These are phyloP conservation scores for Volutella citrinella DNA, from an alignment of 2,329 filamentous ascomycete genomes.

Conservation along the genomic window DNA sequence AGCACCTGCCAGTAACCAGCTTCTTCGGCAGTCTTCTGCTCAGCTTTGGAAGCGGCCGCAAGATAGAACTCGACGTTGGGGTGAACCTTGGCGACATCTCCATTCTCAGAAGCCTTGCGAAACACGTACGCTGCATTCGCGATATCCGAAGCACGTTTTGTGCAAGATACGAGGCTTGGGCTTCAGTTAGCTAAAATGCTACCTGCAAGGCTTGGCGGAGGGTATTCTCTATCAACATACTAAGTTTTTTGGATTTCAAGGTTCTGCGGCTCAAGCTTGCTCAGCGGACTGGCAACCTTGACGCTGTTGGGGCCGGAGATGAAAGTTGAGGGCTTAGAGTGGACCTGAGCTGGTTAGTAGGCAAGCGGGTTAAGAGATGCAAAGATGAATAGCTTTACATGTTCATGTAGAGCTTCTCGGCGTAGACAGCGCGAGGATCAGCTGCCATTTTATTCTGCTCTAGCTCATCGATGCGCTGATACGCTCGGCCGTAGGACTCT, in stretches of 20 bases:
- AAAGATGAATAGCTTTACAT: too few species aligned
- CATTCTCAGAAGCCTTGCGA: conserved; percentile 66
- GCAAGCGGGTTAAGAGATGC: too few species aligned
- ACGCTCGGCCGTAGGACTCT: conserved; percentile 47
- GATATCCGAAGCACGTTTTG: conserved; percentile 78
- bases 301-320: conserved; percentile 86
- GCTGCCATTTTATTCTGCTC: conserved; percentile 62
- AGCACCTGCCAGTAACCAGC: conserved; percentile 80
- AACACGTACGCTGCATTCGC: conserved; percentile 81
- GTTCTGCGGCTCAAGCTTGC: conserved; percentile 65
- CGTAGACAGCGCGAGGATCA: conserved; percentile 73
- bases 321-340: conserved; percentile 75
- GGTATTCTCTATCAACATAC: too few species aligned
- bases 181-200: too few species aligned
- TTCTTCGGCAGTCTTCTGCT: conserved; percentile 74
- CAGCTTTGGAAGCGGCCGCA: conserved; percentile 73
- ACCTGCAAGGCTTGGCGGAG: too few species aligned
- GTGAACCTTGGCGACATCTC: conserved; percentile 66
- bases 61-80: conserved; percentile 81
- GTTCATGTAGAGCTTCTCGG: conserved; percentile 76
- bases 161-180: conserved; percentile 83
- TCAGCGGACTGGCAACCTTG: conserved; percentile 76
- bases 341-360: too few species aligned
- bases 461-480: conserved; percentile 76
- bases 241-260: conserved; percentile 82